Base-by-base conservation (phyloP, 2,329 filamentous ascomycete genomes). In the Dichotomopilus funicola region DNA sequence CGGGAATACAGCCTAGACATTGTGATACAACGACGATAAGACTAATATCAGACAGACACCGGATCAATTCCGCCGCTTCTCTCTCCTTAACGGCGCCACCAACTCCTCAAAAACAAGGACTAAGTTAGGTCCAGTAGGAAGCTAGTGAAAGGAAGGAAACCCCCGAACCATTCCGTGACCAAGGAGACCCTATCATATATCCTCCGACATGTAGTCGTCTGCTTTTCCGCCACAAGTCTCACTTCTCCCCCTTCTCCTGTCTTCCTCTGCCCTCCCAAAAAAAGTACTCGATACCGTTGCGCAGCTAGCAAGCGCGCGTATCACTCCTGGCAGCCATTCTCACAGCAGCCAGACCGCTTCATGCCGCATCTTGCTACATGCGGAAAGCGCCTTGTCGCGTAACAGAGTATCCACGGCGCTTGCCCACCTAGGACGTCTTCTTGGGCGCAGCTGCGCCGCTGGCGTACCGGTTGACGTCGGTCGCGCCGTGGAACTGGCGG, bases 401-500 rank as follows among this genome's bases (percentile, higher is more conserved):
- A 5, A 9, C 45, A 19, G 19, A 11, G 48, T 36, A 34, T 43
- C 37, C 12, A 43, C 7, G 27, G 47, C n/a, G 11, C 19, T 27
- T 36, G 42, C 2, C 11, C 45, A 7, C 54, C 69, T 80, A 83
- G 66, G 80, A 77, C 11, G 82, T 77, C 78, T 87, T 88, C 80
- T 87, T 87, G 68, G 83, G 74, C 60, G 72, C 78, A 40, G 78
- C 75, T 42, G 76, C 73, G 55, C 80, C 81, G 61, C 77, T 78
- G 60, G 83, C 71, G 73, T 92, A 94, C 71, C 83, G 86, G 74
- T 80, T 82, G 64, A 91, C 67, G 67, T 96, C 89, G 42, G 91
- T 95, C 54, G 80, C 79, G 64, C 90, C 85, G 69, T 91, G 85
- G 67, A 86, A 90, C 73, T 91, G 85, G 70, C 83, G 80, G 51